Conservation (phyloP, 2,329 filamentous ascomycete genomes). For the Scedosporium dehoogii region DNA sequence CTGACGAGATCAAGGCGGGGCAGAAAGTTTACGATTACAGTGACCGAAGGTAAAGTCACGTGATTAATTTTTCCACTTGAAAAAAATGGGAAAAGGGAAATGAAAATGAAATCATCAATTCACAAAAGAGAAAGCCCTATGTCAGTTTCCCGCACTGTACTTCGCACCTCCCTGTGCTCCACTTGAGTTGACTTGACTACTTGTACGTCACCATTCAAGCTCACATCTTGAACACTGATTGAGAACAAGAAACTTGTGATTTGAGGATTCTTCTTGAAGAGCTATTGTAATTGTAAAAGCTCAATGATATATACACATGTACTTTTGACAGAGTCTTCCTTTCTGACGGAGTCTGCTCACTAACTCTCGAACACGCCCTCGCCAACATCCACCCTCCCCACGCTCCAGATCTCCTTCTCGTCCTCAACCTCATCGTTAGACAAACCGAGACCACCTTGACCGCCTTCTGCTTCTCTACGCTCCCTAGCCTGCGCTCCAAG, state of each 20-base stretch:
- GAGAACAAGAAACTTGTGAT: not conserved
- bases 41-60: not conserved
- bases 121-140: not conserved
- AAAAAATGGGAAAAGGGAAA: no score
- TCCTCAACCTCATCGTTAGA: slow-evolving; percentile 90
- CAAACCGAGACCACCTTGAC: slow-evolving; percentile 73
- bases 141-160: not conserved
- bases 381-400: slow-evolving; percentile 74
- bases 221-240: not conserved
- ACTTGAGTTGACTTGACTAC: no score
- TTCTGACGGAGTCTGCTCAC: not conserved
- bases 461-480: slow-evolving; percentile 83
- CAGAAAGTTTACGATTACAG: not conserved
- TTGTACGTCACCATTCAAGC: no score
- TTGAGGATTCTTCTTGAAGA: not conserved
- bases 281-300: not conserved
- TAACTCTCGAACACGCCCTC: slow-evolving; percentile 10
- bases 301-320: not conserved
- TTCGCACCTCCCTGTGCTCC: not conserved
- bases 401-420: slow-evolving; percentile 90
- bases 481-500: slow-evolving; percentile 82
- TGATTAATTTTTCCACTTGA: not conserved
- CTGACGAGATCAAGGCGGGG: slow-evolving; percentile 1
- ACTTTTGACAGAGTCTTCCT: not conserved
- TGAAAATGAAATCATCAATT: no score